Conservation (phyloP, 352 stramenopile species). For the Phytophthora constricta region DNA sequence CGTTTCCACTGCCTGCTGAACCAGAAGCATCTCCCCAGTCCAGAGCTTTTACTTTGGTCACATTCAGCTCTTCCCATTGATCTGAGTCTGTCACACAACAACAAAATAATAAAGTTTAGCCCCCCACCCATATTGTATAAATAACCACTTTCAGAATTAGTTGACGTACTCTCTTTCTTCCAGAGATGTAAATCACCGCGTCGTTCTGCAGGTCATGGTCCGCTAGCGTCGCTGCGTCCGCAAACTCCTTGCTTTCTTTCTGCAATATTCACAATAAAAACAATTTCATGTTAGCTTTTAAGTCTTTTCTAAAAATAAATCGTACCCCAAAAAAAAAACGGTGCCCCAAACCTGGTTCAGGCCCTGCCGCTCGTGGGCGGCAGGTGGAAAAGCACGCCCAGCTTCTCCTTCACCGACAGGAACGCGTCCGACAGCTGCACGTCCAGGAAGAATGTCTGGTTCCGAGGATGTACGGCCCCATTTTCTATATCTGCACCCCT, state of each 20-base stretch:
- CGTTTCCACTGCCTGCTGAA: conserved; percentile 12
- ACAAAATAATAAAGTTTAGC: neutral
- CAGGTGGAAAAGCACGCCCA: conserved; percentile 70
- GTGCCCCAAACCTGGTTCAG: conserved; percentile 52
- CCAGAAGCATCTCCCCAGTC: conserved; percentile 26
- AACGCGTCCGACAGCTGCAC: conserved; percentile 83
- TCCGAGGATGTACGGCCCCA: conserved; percentile 83
- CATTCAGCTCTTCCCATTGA: conserved; percentile 80
- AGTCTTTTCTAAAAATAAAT: conserved; percentile 1
- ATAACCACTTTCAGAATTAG: neutral
- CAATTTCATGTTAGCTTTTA: too few relatives aligned
- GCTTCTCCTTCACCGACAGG: conserved; percentile 82
- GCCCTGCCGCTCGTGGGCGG: conserved; percentile 56
- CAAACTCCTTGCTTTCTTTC: conserved; percentile 80
- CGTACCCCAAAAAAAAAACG: conserved; percentile 4
- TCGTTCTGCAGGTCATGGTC: conserved; percentile 89
- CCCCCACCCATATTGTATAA: conserved; percentile 5
- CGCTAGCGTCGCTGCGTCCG: conserved; percentile 77
- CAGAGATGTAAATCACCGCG: conserved; percentile 86
- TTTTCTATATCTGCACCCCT: conserved; percentile 11
- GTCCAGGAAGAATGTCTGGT: conserved; percentile 89
- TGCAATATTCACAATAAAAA: conserved; percentile 11
- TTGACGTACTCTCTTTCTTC: conserved; percentile 84
- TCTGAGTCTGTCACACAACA: conserved; percentile 59
- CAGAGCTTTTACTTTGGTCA: conserved; percentile 64